Conservation (phyloP, 2,329 filamentous ascomycete species). For the Ophiocordyceps camponoti-floridani region DNA sequence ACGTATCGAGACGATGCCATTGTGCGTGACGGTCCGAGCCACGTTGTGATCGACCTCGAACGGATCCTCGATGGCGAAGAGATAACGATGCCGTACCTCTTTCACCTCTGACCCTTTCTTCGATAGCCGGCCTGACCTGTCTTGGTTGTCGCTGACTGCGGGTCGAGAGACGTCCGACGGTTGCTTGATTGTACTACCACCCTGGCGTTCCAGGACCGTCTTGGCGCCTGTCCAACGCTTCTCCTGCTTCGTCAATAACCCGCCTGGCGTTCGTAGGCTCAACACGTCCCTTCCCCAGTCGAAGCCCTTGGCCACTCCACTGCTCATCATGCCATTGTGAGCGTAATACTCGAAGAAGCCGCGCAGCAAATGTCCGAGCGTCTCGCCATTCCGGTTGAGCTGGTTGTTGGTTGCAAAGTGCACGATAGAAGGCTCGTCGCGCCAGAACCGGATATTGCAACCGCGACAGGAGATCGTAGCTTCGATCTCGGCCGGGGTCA, state of each 20-base stretch:
- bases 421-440: conserved; percentile 52
- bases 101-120: conserved; percentile 29
- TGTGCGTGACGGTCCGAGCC: conserved; percentile 67
- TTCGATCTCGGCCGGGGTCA: conserved; percentile 8
- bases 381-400: conserved; percentile 51
- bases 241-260: conserved; percentile 52
- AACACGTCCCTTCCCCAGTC: conserved; percentile 68
- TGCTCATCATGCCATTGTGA: conserved; percentile 35
- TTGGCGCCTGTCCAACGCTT: conserved; percentile 82
- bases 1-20: conserved; percentile 63
- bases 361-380: conserved; percentile 51
- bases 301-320: conserved; percentile 39
- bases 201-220: conserved; percentile 40
- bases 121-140: conserved; percentile 2
- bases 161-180: neutral
- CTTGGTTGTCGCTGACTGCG: neutral
- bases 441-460: conserved; percentile 60
- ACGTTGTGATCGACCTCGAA: conserved; percentile 84
- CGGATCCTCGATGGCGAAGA: conserved; percentile 83
- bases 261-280: conserved; percentile 54
- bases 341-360: conserved; percentile 86
- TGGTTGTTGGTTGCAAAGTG: conserved; percentile 36
- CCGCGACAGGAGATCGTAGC: conserved; percentile 33
- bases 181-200: conserved; percentile 6
- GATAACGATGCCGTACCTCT: conserved; percentile 61